Evolutionary conservation across 164 flowering plant genomes (phyloP), one percentile per base, ranked within the genome.

Genomic region (Sedum album): DNA sequence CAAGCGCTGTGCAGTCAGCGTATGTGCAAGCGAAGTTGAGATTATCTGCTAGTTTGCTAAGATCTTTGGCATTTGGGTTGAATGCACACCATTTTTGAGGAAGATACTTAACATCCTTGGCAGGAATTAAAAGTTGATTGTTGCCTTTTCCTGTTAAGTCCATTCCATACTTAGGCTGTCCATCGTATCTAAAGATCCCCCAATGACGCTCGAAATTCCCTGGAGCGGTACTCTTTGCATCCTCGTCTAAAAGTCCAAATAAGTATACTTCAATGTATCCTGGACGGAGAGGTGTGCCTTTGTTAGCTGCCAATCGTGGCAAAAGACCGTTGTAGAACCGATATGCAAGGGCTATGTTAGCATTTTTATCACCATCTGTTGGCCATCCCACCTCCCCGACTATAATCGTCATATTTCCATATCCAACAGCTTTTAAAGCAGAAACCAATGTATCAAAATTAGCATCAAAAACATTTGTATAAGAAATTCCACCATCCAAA

Each of bases 151-250:
- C 95, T 0, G 85, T 70, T 4, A 94, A 65, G 70, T 94, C 97
- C 48, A 88, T 65, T 0, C 80, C 76, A 68, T 79, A 94, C 75
- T 94, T 94, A 3, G 98, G 96, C 76, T 80, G 76, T 11, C 97
- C 97, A 60, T 91, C 97, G 31, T 82, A 93, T n/a, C 74, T 63
- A 28, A 86, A 89, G 30, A 94, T 82, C 18, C 98, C 98, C 98
- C 98, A 94, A 41, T 94, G 98, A 1, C 98, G 81, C 77, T 94
- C 98, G 63, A 94, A 94, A 15, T 60, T 49, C 18, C 97, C 97
- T 0, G 98, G 98, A 8, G 84, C 87, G 6, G 88, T 67, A 67
- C 96, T 89, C 78, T 94, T 94, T 53, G 66, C 63, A 75, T 94
- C 86, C 76, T 94, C 98, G 51, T 94, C 98, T 5, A 88, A 0